phyloP scores from a whole-genome alignment of 139 green algal genomes.

The Monoraphidium neglectum region DNA sequence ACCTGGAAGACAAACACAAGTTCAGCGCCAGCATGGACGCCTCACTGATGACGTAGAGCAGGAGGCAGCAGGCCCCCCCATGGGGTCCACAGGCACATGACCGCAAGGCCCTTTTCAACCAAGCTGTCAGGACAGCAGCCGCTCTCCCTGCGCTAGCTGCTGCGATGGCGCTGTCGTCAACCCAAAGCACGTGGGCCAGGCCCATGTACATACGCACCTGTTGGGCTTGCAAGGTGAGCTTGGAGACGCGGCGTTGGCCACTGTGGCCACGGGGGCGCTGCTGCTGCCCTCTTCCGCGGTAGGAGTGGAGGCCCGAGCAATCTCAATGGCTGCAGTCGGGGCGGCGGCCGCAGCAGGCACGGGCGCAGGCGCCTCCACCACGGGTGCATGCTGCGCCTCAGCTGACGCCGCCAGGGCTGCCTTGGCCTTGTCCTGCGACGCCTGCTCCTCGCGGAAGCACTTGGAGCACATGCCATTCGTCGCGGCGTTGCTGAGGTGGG shows the following conservation, averaged over 20 bases:
- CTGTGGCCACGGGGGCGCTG: neutral
- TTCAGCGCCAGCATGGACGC: too few relatives aligned
- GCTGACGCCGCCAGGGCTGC: neutral
- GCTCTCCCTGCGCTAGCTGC: too few relatives aligned
- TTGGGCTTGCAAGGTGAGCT: too few relatives aligned
- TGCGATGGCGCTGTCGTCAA: too few relatives aligned
- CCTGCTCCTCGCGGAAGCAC: conserved; percentile 58
- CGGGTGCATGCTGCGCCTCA: neutral
- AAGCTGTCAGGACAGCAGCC: too few relatives aligned
- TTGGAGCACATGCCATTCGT: conserved; percentile 62
- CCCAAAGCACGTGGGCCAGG: neutral
- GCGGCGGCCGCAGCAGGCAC: neutral
- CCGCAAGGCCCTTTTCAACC: too few relatives aligned
- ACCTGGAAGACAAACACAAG: too few relatives aligned
- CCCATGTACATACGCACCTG: neutral
- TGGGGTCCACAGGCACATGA: neutral
- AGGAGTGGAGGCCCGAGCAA: neutral
- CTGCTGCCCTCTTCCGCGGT: too few relatives aligned
- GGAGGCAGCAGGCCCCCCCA: neutral
- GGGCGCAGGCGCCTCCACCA: neutral
- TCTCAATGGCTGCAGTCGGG: neutral
- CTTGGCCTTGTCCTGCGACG: conserved; percentile 23
- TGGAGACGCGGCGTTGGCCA: conserved; percentile 3
- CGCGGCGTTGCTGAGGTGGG: too few relatives aligned
- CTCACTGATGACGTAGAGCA: neutral